Evolutionary conservation across 1,284 basidiomycete species (phyloP).

Genomic region (Psilocybe mexicana): DNA sequence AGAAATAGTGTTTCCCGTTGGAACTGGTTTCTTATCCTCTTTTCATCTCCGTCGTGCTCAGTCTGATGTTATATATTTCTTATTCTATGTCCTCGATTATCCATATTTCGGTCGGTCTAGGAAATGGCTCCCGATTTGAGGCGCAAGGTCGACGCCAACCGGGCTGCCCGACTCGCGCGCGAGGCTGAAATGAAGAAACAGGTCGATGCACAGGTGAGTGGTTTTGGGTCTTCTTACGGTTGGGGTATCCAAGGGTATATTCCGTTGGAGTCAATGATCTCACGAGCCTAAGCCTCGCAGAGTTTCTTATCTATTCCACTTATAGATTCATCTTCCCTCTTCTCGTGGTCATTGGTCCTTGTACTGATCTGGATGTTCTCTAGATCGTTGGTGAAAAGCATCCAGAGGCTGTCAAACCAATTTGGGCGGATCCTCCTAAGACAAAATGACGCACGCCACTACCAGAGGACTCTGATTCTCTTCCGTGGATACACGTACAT

Average conservation of each 20-base stretch:
- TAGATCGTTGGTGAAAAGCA: constrained; percentile 16
- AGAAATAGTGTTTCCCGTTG: constrained; percentile 7
- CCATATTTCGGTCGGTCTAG: constrained; percentile 34
- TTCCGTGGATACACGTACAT: neutral
- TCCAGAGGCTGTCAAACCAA: constrained; percentile 24
- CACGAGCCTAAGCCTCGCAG: neutral
- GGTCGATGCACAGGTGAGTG: constrained; percentile 53
- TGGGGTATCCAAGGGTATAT: constrained; percentile 1
- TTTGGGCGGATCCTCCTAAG: constrained; percentile 25
- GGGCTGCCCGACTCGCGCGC: constrained; percentile 53
- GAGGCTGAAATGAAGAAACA: constrained; percentile 59
- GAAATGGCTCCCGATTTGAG: constrained; percentile 68
- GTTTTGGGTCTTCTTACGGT: constrained; percentile 7
- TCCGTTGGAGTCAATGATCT: neutral
- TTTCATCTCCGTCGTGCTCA: constrained; percentile 15
- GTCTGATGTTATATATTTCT: neutral
- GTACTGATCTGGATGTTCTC: constrained; percentile 7
- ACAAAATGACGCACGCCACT: constrained; percentile 10
- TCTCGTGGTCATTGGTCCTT: constrained; percentile 3
- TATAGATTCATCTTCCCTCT: neutral
- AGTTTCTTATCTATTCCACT: neutral
- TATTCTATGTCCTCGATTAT: constrained; percentile 6
- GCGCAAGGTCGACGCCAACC: constrained; percentile 64
- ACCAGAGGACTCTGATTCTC: neutral
- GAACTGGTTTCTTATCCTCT: constrained; percentile 4